Conservation (phyloP, 179 eudicot species). For the Spinacia oleracea region DNA sequence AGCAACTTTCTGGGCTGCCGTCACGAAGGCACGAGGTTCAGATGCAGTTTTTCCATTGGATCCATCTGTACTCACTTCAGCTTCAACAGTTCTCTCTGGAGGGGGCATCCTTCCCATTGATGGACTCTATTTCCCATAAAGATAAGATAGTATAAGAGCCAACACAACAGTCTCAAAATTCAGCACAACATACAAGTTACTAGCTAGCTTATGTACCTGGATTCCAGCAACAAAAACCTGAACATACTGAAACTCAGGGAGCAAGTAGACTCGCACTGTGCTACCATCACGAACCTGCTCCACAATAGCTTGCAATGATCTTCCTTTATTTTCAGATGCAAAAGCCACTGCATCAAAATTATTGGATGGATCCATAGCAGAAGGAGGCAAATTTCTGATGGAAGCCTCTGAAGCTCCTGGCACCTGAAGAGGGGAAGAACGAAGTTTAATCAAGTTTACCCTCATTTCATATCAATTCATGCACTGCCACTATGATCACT, state of each 20-base stretch:
- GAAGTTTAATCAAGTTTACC: background rate
- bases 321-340: conserved; percentile 64
- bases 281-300: conserved; percentile 99
- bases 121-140: conserved; percentile 54
- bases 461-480: background rate
- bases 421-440: conserved; percentile 40
- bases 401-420: conserved; percentile 87
- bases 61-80: conserved; percentile 47
- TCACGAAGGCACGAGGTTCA: conserved; percentile 58
- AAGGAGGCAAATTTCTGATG: conserved; percentile 85
- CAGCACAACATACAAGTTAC: conserved; percentile 8
- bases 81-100: conserved; percentile 41
- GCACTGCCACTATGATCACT: background rate
- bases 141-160: conserved; percentile 10
- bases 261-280: conserved; percentile 83
- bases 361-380: conserved; percentile 76
- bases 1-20: conserved; percentile 86
- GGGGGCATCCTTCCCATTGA: conserved; percentile 84
- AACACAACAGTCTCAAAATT: background rate
- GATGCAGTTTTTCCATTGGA: conserved; percentile 64
- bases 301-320: conserved; percentile 77
- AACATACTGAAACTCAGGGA: conserved; percentile 87
- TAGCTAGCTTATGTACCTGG: conserved; percentile 48
- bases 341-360: conserved; percentile 68
- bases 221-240: conserved; percentile 94